These are phyloP conservation scores for Lolium rigidum DNA, from an alignment of 176 grass and related monocot species.

Conservation along the genomic window DNA sequence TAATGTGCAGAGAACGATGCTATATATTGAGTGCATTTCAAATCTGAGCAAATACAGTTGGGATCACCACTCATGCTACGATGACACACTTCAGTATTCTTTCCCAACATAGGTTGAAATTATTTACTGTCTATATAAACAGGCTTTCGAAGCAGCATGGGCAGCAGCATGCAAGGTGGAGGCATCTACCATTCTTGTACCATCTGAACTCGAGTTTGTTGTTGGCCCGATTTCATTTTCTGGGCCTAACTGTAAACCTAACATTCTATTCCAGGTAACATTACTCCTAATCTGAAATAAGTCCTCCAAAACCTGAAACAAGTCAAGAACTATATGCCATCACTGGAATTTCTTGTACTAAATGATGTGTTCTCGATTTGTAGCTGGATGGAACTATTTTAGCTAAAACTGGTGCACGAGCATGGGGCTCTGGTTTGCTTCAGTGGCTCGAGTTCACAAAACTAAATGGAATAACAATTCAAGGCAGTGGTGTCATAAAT, in stretches of 20 bases:
- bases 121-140: conserved; percentile 22
- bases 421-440: conserved; percentile 71
- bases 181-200: conserved; percentile 78
- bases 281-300: background rate
- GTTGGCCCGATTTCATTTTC: conserved; percentile 93
- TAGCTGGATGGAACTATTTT: conserved; percentile 84
- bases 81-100: conserved; percentile 6
- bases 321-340: background rate
- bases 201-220: conserved; percentile 65
- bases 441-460: conserved; percentile 96
- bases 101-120: conserved; percentile 26
- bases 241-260: conserved; percentile 81
- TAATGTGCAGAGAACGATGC: background rate
- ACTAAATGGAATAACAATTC: conserved; percentile 76
- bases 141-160: conserved; percentile 95
- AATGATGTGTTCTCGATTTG: conserved; percentile 29
- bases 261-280: conserved; percentile 92
- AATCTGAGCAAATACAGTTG: conserved; percentile 5
- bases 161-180: conserved; percentile 81
- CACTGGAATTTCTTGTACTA: too few relatives aligned
- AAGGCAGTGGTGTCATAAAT: conserved; percentile 80
- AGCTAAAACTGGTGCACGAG: conserved; percentile 62
- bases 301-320: background rate
- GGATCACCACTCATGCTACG: background rate
- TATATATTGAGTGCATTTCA: background rate